Conservation (phyloP, 192 early-diverging fungal species). For the Backusella circina region DNA sequence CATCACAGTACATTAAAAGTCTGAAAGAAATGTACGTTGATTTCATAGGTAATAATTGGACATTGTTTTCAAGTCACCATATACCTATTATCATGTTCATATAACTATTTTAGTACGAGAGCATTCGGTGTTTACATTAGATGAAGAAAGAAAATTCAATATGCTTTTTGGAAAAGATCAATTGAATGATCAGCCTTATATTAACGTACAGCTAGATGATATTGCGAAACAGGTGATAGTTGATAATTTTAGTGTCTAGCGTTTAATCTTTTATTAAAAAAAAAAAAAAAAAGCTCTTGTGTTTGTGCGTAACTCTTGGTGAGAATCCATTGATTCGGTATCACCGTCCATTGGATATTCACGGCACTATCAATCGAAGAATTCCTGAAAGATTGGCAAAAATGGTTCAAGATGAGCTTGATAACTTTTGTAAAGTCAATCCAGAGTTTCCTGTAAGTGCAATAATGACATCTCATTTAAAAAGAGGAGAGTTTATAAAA, state of each 20-base stretch:
- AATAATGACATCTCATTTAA: neutral
- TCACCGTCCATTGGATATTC: constrained; percentile 71
- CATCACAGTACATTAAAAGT: constrained; percentile 55
- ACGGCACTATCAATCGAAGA: constrained; percentile 53
- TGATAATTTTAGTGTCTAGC: neutral
- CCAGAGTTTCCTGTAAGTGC: constrained; percentile 58
- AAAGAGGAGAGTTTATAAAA: neutral
- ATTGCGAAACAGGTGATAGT: constrained; percentile 51
- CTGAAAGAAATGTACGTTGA: constrained; percentile 80
- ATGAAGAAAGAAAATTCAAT: constrained; percentile 22
- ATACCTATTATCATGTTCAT: neutral
- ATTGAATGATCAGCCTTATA: constrained; percentile 20
- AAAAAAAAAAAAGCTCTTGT: constrained; percentile 60
- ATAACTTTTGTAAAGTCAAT: constrained; percentile 66
- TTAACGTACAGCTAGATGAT: constrained; percentile 44
- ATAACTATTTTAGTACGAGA: constrained; percentile 22
- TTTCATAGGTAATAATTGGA: constrained; percentile 60
- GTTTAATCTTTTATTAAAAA: neutral
- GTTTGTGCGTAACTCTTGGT: constrained; percentile 82
- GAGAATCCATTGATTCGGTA: constrained; percentile 94
- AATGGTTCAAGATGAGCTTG: constrained; percentile 81
- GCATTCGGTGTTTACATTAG: constrained; percentile 27
- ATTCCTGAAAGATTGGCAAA: constrained; percentile 77
- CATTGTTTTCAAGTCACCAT: neutral
- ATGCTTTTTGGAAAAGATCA: constrained; percentile 15